Conservation (phyloP, 371 early-diverging fungal genomes). For the Mortierella sp. region DNA sequence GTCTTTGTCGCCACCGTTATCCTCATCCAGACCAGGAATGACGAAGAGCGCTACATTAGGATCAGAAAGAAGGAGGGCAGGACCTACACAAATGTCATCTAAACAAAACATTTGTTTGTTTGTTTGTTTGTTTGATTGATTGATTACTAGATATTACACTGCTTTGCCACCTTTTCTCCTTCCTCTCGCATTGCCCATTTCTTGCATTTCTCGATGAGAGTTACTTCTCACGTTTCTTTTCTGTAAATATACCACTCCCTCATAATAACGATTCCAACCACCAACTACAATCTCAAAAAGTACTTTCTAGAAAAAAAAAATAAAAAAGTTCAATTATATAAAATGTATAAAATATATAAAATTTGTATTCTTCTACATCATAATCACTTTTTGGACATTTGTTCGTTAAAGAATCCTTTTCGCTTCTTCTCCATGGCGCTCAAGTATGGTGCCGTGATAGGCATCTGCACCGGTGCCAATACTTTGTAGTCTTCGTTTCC, state of each 20-base stretch:
- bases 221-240: not conserved
- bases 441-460: constrained; percentile 93
- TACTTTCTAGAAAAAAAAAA: no score
- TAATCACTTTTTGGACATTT: constrained; percentile 58
- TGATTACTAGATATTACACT: not conserved
- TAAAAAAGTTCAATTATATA: not conserved
- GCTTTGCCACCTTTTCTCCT: not conserved
- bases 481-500: constrained; percentile 63
- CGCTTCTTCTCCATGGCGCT: constrained; percentile 87
- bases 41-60: constrained; percentile 59
- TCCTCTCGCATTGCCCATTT: not conserved
- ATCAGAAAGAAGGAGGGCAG: constrained; percentile 57
- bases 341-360: not conserved
- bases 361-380: not conserved
- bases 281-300: no score
- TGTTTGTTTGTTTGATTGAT: not conserved
- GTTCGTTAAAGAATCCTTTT: constrained; percentile 76
- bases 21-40: constrained; percentile 58
- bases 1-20: constrained; percentile 48
- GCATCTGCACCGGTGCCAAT: constrained; percentile 86
- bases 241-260: constrained; percentile 14
- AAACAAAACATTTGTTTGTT: constrained; percentile 5
- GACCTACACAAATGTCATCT: constrained; percentile 40
- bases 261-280: no score
- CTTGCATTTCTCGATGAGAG: no score